A percentile compares a stretch with the other conserved stretches of the same genome.
Conservation (phyloP, 805 yeast species). For the Sugiyamaella smithiae region DNA sequence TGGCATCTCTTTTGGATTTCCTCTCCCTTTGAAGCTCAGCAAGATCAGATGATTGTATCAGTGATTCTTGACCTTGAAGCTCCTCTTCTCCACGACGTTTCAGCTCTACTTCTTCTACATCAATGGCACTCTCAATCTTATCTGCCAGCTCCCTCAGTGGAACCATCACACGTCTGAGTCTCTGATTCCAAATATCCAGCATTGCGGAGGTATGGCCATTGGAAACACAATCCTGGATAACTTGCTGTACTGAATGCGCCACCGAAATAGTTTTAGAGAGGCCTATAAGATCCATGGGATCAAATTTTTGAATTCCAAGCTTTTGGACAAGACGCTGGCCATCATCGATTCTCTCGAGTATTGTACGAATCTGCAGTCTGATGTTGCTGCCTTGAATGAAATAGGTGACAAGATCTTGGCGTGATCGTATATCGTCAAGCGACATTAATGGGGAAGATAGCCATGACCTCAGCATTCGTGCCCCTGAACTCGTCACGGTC, state of each 20-base stretch:
- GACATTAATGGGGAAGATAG: slow-evolving; percentile 73
- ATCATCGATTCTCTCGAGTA: slow-evolving; percentile 55
- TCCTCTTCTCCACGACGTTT: slow-evolving; percentile 4
- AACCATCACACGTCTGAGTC: slow-evolving; percentile 25
- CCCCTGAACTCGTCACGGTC: slow-evolving; percentile 79
- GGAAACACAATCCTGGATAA: neutral
- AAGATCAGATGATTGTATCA: slow-evolving; percentile 12
- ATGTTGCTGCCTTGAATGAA: slow-evolving; percentile 43
- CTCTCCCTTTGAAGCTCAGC: slow-evolving; percentile 5
- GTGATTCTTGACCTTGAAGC: slow-evolving; percentile 4
- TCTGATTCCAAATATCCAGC: slow-evolving; percentile 8
- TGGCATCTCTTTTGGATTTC: slow-evolving; percentile 10
- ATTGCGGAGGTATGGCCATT: neutral
- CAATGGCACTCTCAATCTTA: slow-evolving; percentile 43
- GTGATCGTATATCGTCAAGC: slow-evolving; percentile 47
- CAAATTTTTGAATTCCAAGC: slow-evolving; percentile 40
- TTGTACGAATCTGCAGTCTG: slow-evolving; percentile 57
- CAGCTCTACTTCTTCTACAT: slow-evolving; percentile 32
- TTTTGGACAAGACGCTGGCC: slow-evolving; percentile 36
- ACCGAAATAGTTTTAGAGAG: slow-evolving; percentile 42
- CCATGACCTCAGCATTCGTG: slow-evolving; percentile 79
- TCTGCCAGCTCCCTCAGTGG: slow-evolving; percentile 37
- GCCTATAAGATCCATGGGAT: slow-evolving; percentile 44
- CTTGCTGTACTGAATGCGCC: slow-evolving; percentile 33
- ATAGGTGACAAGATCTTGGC: slow-evolving; percentile 53